A percentile compares a stretch with the other conserved stretches of the same genome.
Evolutionary conservation across 2,329 filamentous ascomycete species (phyloP).

Genomic region (Xylariaceae sp.): DNA sequence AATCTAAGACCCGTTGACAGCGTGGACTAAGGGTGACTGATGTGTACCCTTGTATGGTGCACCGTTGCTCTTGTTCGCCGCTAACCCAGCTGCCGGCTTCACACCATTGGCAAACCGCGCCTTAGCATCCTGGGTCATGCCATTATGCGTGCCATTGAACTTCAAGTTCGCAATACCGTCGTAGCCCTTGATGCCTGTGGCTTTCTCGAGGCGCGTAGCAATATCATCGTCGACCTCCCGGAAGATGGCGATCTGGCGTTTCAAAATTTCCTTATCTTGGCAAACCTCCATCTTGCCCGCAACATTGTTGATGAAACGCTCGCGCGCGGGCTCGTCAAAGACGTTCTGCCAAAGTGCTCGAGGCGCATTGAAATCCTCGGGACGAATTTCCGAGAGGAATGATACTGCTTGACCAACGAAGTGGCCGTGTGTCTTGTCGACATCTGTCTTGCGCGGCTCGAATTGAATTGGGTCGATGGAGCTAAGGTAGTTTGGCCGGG

Average conservation of each 20-base stretch:
- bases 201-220: constrained; percentile 56
- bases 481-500: constrained; percentile 53
- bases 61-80: not conserved
- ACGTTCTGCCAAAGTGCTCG: constrained; percentile 58
- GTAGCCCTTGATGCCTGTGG: constrained; percentile 58
- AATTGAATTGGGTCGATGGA: constrained; percentile 34
- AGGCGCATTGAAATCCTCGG: constrained; percentile 44
- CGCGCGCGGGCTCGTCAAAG: constrained; percentile 53
- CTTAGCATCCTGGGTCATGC: constrained; percentile 48
- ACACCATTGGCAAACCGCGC: constrained; percentile 50
- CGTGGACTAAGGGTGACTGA: not conserved
- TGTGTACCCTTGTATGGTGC: not conserved
- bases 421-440: constrained; percentile 37
- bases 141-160: constrained; percentile 61
- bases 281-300: constrained; percentile 59
- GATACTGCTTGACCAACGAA: constrained; percentile 37
- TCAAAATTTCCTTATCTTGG: constrained; percentile 55
- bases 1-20: no score
- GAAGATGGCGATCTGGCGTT: constrained; percentile 63
- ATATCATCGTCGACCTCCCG: constrained; percentile 58
- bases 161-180: constrained; percentile 49
- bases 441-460: constrained; percentile 30
- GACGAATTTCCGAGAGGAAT: constrained; percentile 36
- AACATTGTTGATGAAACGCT: constrained; percentile 58
- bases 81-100: constrained; percentile 10